Evolutionary conservation across 805 yeast species (phyloP).

Genomic region (Torulaspora delbrueckii): DNA sequence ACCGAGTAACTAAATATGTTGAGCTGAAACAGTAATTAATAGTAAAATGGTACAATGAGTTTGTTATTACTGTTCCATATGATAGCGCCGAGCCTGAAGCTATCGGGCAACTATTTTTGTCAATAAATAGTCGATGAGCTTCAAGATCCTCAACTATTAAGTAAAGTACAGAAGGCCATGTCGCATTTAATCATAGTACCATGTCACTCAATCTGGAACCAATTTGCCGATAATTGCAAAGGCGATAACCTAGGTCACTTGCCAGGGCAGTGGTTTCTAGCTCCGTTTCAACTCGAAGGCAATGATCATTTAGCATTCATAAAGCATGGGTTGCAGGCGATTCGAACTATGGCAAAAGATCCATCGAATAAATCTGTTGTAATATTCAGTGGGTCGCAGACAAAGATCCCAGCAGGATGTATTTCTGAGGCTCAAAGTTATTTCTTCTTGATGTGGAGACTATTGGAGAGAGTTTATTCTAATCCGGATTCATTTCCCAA

Average conservation of each 20-base stretch:
- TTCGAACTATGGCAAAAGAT: slow-evolving; percentile 36
- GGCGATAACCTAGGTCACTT: slow-evolving; percentile 42
- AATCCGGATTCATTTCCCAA: slow-evolving; percentile 7
- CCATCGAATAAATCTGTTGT: slow-evolving; percentile 36
- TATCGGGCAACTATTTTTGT: background rate
- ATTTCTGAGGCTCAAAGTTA: slow-evolving; percentile 62
- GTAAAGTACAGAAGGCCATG: slow-evolving; percentile 1
- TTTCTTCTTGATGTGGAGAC: slow-evolving; percentile 39
- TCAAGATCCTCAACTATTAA: background rate
- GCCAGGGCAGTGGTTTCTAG: slow-evolving; percentile 60
- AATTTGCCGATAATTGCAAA: background rate
- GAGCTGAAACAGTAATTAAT: too few relatives aligned
- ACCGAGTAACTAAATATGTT: too few relatives aligned
- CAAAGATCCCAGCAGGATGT: slow-evolving; percentile 51
- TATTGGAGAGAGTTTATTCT: slow-evolving; percentile 23
- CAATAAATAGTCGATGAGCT: background rate
- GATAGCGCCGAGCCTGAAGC: background rate
- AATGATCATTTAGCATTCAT: slow-evolving; percentile 62
- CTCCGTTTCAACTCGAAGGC: slow-evolving; percentile 63
- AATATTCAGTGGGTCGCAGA: slow-evolving; percentile 62
- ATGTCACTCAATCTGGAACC: slow-evolving; percentile 61
- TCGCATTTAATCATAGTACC: slow-evolving; percentile 46
- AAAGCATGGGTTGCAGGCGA: slow-evolving; percentile 50
- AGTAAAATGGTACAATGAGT: too few relatives aligned
- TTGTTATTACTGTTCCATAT: too few relatives aligned